Evolutionary conservation across 495 filamentous ascomycete species (phyloP), one percentile per base, ranked within the genome.

Genomic region (Penicillium riverlandense): DNA sequence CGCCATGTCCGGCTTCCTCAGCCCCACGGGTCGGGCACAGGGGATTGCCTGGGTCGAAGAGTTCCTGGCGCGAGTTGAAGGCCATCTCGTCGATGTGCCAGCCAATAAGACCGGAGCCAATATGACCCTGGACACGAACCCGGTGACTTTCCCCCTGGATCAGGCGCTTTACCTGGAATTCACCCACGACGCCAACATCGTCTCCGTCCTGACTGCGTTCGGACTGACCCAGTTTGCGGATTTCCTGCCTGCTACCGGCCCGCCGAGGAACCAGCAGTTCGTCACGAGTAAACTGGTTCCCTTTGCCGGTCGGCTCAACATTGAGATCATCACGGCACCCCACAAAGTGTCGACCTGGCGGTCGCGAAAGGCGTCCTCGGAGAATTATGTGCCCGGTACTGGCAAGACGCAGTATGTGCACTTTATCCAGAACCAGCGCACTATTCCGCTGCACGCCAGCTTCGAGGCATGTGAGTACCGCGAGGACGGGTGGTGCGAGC

Each of bases 401-500:
- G 40, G 22, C 8, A 62, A 67, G 43, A 83, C 77, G 4, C 68
- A 53, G 9, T 84, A 84, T 50, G 63, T 85, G 6, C 80, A 83
- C 55, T 83, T 85, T 55, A 56, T 84, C 8, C 65, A 81, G 27
- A 83, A 84, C 50, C 79, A 83, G 59, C 62, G 80, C 12, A 84
- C 78, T 0, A 42, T 85, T 0, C 80, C 80, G 2, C 60, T 84
- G 0, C 77, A 78, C 7, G 52, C 49, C 28, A 80, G 75, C 44
- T 74, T 78, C 38, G 50, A 71, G 9, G 71, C 68, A n/a, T 85
- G 81, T 55, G 77, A 71, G 11, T 45, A 65, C 1, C 61, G 79
- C 2, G 63, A 72, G n/a, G 80, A 84, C 56, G 81, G 80, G 7
- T 83, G 80, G 80, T 83, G 81, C 52, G 77, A 83, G 52, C 47